Base-by-base conservation (phyloP, 2,329 filamentous ascomycete species). In the Cercospora berteroae region DNA sequence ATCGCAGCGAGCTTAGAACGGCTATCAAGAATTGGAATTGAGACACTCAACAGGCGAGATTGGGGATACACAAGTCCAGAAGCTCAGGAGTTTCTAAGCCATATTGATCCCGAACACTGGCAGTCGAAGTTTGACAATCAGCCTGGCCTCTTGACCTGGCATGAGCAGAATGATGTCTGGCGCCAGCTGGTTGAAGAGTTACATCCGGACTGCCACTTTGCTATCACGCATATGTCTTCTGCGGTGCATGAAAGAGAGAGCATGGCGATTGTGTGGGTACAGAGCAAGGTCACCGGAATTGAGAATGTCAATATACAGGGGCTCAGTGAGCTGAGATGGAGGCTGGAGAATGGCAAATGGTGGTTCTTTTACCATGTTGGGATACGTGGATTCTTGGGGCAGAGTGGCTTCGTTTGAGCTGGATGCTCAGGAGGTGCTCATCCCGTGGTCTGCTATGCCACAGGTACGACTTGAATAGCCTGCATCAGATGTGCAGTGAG, bases 251-350 rank as follows among this genome's bases (percentile, higher is more conserved):
- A 67, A 56, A 36, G 42, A 27, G 66, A 52, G 31, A 68, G 60
- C 5, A 33, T 60, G 33, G 69, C 67, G 27, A 67, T 48, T 27
- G 65, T 71, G n/a, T 63, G 59, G 50, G 61, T 71, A n/a, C 67
- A 71, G 56, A 66, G 61, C 20, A 62, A 64, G 42, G 67, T 69
- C 3, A 60, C 64, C 16, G 67, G 67, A 1, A 61, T 71, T 13
- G 55, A 52, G 18, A 63, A 63, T 50, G 64, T 67, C 13, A 65
- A 59, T 23, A 60, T 71, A 48, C 67, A 66, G n/a, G 69, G 67
- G 13, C 62, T 69, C 23, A 71, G 68, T 58, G 67, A 67, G 62
- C 48, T 68, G 16, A 66, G 57, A 13, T 71, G 69, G 69, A 55
- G 65, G 55, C 10, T 56, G 13, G 60, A 67, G 20, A 20, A 66